Evolutionary conservation across 1,284 basidiomycete species (phyloP), one percentile per base, ranked within the genome.

Genomic region (Trametes polyzona): DNA sequence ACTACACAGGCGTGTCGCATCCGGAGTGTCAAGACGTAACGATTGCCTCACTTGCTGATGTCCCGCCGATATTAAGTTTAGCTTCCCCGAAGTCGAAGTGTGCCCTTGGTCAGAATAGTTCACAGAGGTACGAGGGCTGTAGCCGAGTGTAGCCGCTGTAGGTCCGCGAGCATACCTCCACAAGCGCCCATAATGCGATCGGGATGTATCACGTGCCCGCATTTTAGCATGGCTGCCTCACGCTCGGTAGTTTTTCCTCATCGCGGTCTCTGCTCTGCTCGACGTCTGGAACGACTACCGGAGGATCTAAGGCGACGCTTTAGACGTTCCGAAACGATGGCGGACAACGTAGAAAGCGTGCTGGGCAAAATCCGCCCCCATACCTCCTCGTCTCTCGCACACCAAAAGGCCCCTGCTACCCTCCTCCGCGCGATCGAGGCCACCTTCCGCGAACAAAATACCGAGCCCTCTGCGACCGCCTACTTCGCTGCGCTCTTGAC

Each of bases 331-430:
- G 44, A 17, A 23, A 52, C 43, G 49, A 72, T 72, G 71, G 58
- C 71, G 12, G 71, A 72, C 54, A 63, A 58, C 49, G 64, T 74
- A 39, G 86, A 90, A 69, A 69, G 79, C 16, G 83, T 86, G 23
- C 79, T 97, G 47, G 78, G 84, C 59, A 98, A 98, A 78, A 94
- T 99, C 64, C 82, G 96, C 55, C 88, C 90, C 14, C 94, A 98
- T 67, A 88, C 87, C 2, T 83, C 84, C 23, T 96, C 95, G 0
- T 83, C 85, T 26, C 81, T 96, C 19, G 73, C 88, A 1, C 93
- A 97, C 70, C 95, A 98, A 75, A 93, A 93, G 70, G 85, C 91
- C 49, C 95, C 95, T 2, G 97, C 97, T 14, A 88, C 87, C 52
- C 85, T 99, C 19, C 83, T 99, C 40, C 76, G 83, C 54, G 97